Evolutionary conservation across 805 yeast species (phyloP), one percentile per base, ranked within the genome.

Genomic region (Candida tammaniensis): DNA sequence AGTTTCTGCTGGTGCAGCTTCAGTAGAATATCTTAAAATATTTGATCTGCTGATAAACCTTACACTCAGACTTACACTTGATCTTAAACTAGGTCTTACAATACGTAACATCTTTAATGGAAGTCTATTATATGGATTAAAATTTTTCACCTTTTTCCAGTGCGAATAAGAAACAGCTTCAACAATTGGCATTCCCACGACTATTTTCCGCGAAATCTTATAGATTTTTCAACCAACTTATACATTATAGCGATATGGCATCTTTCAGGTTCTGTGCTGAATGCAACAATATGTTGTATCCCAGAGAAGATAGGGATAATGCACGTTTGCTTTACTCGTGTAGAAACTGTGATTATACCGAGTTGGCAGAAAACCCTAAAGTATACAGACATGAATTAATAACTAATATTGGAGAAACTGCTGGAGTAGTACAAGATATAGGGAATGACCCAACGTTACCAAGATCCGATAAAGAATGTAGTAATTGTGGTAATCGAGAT

Each of bases 381-480:
- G 95, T 93, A 24, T 87, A 86, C 59, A 73, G 97, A 47, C 95
- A 93, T 59, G 98, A 93, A 64, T 73, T 91, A 63, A 83, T 87
- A 46, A 78, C 97, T 10, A 83, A 85, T 51, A 86, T 91, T 45
- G 96, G 86, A 24, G 97, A 86, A 55, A 91, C 96, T 2, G 98
- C 98, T 1, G 98, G 98, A 50, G 95, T 86, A 35, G 95, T 93
- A 24, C 89, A 86, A 56, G 98, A 91, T 59, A 85, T 93, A 46
- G 97, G 96, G 1, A 72, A 82, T 16, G 99, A 93, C 61, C 98
- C 98, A n/a, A 93, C 98, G 2, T 79, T 93, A 54, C 99, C 99
- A 36, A 73, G 97, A 46, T 84, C 96, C 1, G 93, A 91, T 58
- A 86, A 86, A 54, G 89, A 85, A 50, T 93, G 99, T 60, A 96